These are phyloP conservation scores for Kurtzmaniella quercitrusa DNA, from an alignment of 1,139 yeast species.

Conservation along the genomic window DNA sequence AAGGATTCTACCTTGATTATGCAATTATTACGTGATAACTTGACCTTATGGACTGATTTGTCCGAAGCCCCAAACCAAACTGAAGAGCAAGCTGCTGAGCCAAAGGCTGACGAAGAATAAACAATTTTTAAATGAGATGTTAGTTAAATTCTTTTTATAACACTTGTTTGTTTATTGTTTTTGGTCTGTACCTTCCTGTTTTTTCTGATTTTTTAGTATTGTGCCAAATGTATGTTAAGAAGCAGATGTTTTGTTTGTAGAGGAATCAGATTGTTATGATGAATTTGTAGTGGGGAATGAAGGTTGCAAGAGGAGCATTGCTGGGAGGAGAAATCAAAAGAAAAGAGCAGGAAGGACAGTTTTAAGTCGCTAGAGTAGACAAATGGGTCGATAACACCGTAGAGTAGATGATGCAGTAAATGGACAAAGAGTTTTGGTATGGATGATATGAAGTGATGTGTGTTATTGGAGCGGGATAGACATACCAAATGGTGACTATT, in stretches of 20 bases:
- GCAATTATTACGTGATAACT: slow-evolving; percentile 97
- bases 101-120: slow-evolving; percentile 37
- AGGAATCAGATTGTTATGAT: too few species aligned
- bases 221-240: slow-evolving; percentile 2
- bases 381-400: too few species aligned
- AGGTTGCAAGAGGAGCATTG: too few species aligned
- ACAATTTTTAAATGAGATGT: slow-evolving; percentile 10
- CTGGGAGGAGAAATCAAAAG: too few species aligned
- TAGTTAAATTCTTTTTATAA: slow-evolving; percentile 8
- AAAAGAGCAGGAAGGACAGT: too few species aligned
- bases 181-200: slow-evolving; percentile 2
- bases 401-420: too few species aligned
- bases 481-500: too few species aligned
- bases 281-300: too few species aligned
- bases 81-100: slow-evolving; percentile 41
- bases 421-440: too few species aligned
- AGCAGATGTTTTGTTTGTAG: not conserved
- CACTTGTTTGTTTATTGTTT: slow-evolving; percentile 3
- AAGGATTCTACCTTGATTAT: slow-evolving; percentile 96
- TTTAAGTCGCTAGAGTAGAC: too few species aligned
- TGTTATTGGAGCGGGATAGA: too few species aligned
- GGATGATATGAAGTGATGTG: too few species aligned
- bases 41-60: slow-evolving; percentile 98
- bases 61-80: slow-evolving; percentile 75
- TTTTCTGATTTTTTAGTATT: slow-evolving; percentile 2